phyloP scores from a whole-genome alignment of 2,329 filamentous ascomycete species.

The Calonectria crousiana region DNA sequence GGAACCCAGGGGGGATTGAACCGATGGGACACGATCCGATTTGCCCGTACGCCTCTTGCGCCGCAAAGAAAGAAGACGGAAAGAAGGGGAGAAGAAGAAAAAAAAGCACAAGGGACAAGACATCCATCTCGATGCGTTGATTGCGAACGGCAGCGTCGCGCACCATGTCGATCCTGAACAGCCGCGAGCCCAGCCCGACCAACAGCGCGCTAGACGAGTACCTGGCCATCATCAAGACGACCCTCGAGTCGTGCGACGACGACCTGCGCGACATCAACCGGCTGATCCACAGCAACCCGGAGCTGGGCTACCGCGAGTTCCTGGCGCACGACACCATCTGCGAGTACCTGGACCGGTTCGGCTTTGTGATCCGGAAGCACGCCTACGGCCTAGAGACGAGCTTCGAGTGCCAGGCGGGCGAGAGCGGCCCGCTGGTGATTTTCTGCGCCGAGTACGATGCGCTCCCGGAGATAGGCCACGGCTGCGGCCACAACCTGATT shows the following conservation, averaged over 20 bases:
- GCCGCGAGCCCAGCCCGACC: background rate
- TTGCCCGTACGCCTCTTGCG: background rate
- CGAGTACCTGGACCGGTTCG: background rate
- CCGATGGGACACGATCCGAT: background rate
- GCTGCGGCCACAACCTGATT: slow-evolving; percentile 60
- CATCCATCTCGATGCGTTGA: background rate
- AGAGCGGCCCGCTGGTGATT: slow-evolving; percentile 36
- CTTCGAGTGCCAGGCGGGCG: background rate
- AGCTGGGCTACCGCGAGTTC: background rate
- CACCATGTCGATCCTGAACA: background rate
- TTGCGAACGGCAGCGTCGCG: background rate
- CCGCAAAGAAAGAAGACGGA: background rate
- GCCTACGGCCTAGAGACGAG: background rate
- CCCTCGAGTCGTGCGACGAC: background rate
- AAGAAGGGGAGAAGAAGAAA: background rate
- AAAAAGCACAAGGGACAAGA: background rate
- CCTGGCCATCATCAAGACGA: background rate
- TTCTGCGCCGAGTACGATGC: slow-evolving; percentile 57
- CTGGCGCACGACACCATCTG: background rate
- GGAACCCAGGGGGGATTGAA: background rate
- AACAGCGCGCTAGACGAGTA: background rate
- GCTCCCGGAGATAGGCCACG: slow-evolving; percentile 58
- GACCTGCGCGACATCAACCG: slow-evolving; percentile 3
- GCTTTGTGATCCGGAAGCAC: background rate
- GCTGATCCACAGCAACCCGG: background rate